Evolutionary conservation across 2,329 filamentous ascomycete species (phyloP).

Genomic region (Penicillium sp.): DNA sequence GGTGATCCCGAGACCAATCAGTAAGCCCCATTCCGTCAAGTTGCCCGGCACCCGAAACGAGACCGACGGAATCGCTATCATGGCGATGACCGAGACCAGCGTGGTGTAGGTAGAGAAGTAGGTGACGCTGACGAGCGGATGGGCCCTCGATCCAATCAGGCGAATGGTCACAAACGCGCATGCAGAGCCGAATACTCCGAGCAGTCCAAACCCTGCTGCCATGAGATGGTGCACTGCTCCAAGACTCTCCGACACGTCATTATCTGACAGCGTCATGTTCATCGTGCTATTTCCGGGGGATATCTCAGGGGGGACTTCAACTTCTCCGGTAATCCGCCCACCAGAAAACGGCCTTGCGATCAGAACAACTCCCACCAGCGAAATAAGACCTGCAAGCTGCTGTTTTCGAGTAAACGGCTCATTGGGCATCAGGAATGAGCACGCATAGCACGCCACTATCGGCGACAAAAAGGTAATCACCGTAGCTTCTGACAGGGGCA

Average conservation of each 20-base stretch:
- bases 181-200: conserved; percentile 74
- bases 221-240: conserved; percentile 58
- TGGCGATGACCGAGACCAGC: conserved; percentile 60
- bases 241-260: conserved; percentile 9
- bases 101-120: conserved; percentile 73
- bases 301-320: conserved; percentile 2
- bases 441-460: conserved; percentile 73
- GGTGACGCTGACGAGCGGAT: conserved; percentile 79
- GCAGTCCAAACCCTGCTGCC: conserved; percentile 66
- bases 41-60: conserved; percentile 55
- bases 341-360: conserved; percentile 65
- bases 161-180: conserved; percentile 73
- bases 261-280: not conserved
- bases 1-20: conserved; percentile 65
- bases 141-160: conserved; percentile 73
- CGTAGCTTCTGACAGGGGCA: conserved; percentile 80
- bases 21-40: conserved; percentile 60
- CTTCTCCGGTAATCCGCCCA: conserved; percentile 6
- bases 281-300: conserved; percentile 7
- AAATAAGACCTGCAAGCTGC: conserved; percentile 70
- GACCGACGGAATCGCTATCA: conserved; percentile 54
- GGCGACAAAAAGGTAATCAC: conserved; percentile 86
- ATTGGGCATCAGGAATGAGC: conserved; percentile 64
- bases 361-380: conserved; percentile 73
- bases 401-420: conserved; percentile 77